phyloP scores from a whole-genome alignment of 2,329 filamentous ascomycete genomes.

The Monosporascus sp. region DNA sequence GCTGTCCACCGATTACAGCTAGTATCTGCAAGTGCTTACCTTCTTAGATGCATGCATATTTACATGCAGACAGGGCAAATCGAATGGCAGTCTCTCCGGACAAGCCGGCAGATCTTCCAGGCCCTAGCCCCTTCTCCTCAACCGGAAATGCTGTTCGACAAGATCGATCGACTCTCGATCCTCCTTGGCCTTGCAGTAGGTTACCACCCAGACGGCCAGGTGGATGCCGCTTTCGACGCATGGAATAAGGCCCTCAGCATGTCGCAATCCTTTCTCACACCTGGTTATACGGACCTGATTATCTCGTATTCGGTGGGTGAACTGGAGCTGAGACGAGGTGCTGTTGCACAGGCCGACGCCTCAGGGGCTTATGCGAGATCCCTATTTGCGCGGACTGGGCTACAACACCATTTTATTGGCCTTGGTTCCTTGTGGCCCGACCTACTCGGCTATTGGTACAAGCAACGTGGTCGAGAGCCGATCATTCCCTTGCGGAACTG shows the following conservation, averaged over 20 bases:
- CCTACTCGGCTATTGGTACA: neutral
- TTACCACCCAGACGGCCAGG: neutral
- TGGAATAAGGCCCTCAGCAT: slow-evolving; percentile 1
- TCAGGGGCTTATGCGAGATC: neutral
- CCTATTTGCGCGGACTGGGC: neutral
- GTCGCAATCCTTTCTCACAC: neutral
- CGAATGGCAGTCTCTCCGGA: neutral
- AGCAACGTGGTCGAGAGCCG: neutral
- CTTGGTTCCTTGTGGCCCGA: neutral
- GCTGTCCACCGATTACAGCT: neutral
- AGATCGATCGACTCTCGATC: slow-evolving; percentile 1
- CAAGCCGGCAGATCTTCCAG: neutral
- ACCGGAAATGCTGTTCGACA: neutral
- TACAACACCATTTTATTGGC: neutral
- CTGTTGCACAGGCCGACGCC: neutral
- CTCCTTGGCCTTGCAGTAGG: neutral
- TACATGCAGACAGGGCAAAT: neutral
- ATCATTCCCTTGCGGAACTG: neutral
- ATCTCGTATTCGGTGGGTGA: neutral
- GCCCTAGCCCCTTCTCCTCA: neutral
- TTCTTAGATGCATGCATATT: slow-evolving; percentile 1
- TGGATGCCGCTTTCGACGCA: neutral
- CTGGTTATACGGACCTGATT: neutral
- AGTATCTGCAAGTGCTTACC: neutral
- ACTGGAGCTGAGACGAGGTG: neutral